A percentile compares a stretch with the other conserved stretches of the same genome.
Conservation (phyloP, 176 grass and related monocot species). For the Leersia perrieri region DNA sequence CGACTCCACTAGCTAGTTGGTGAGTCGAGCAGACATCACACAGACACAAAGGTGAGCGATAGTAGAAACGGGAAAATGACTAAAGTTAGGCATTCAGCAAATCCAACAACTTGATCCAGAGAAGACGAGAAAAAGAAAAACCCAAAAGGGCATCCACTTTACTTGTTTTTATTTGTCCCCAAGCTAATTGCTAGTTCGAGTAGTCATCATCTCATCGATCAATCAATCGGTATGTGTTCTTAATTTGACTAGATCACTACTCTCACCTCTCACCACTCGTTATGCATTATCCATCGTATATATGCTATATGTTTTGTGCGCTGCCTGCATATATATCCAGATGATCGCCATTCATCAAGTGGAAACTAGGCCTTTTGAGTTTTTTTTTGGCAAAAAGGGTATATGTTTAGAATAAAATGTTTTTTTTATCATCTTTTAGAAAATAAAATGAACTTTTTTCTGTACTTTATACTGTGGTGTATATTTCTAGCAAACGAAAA, state of each 20-base stretch:
- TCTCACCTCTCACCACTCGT: neutral
- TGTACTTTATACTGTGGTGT: no score
- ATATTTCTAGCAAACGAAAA: no score
- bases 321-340: slow-evolving; percentile 1
- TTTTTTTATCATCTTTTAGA: no score
- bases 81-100: slow-evolving; percentile 4
- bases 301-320: neutral
- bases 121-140: neutral
- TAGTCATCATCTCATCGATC: no score
- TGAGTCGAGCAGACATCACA: neutral
- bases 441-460: no score
- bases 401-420: no score
- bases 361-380: neutral
- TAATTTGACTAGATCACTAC: neutral
- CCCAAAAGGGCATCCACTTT: slow-evolving; percentile 8
- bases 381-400: no score
- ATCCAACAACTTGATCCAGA: neutral
- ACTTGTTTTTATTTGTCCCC: neutral
- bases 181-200: neutral
- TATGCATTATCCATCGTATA: neutral
- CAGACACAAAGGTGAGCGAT: neutral
- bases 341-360: neutral
- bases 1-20: no score
- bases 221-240: neutral
- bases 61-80: neutral